Percentiles rank a stretch among this genome's conserved stretches.
Conservation (phyloP, 1,284 basidiomycete species). For the Sporisorium sorghi region DNA sequence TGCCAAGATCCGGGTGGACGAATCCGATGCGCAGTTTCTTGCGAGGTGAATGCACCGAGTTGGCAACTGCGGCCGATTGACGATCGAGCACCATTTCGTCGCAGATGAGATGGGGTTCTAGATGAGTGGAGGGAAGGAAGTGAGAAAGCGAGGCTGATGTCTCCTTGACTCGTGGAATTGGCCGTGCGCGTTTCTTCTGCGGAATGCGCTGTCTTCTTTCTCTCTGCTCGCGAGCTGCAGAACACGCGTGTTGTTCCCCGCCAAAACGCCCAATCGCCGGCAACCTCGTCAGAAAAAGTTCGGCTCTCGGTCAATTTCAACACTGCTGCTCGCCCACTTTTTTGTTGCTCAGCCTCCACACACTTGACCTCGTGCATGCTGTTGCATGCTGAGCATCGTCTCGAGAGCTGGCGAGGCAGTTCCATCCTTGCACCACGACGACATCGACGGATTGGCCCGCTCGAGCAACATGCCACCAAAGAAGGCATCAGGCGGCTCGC, state of each 20-base stretch:
- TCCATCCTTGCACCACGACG: neutral
- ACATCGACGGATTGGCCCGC: neutral
- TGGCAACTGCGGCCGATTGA: slow-evolving; percentile 48
- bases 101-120: neutral
- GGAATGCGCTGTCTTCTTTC: neutral
- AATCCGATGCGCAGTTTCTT: slow-evolving; percentile 77
- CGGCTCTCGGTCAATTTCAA: slow-evolving; percentile 17
- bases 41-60: slow-evolving; percentile 44
- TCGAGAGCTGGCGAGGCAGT: neutral
- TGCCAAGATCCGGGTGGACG: slow-evolving; percentile 93
- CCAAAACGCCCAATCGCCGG: slow-evolving; percentile 33
- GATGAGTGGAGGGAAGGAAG: neutral
- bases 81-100: slow-evolving; percentile 34
- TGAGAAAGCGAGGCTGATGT: neutral
- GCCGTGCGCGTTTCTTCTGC: slow-evolving; percentile 11
- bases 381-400: neutral
- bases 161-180: neutral
- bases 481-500: slow-evolving; percentile 22
- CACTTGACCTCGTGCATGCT: neutral
- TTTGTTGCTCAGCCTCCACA: slow-evolving; percentile 33
- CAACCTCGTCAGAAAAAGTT: neutral
- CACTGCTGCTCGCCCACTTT: neutral
- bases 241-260: slow-evolving; percentile 16
- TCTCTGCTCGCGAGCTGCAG: no score
- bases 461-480: slow-evolving; percentile 31